Evolutionary conservation across 441 rosid genomes (phyloP).

Genomic region (Cnidoscolus chayamansa): DNA sequence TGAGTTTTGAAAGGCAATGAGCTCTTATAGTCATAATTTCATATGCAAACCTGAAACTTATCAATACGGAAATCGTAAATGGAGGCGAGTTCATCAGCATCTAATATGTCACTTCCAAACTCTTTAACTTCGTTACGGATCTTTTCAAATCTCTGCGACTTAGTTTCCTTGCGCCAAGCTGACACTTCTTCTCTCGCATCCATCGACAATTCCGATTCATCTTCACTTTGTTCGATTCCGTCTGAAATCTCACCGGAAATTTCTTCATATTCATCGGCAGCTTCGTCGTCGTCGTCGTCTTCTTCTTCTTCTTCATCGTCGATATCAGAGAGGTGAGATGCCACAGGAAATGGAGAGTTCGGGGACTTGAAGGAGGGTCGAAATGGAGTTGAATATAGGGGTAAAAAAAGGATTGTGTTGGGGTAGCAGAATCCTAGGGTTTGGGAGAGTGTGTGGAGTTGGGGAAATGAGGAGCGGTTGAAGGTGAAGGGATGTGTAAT

Average conservation of each 20-base stretch:
- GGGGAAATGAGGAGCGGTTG: constrained; percentile 23
- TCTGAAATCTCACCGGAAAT: constrained; percentile 34
- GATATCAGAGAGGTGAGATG: constrained; percentile 50
- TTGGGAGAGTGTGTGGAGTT: constrained; percentile 25
- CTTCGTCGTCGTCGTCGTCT: constrained; percentile 52
- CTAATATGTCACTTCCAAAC: constrained; percentile 73
- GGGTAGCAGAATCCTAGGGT: constrained; percentile 25
- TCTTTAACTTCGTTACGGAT: constrained; percentile 59
- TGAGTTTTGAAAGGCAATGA: neutral
- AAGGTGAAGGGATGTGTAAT: constrained; percentile 14
- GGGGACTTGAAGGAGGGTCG: constrained; percentile 34
- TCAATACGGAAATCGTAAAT: constrained; percentile 85
- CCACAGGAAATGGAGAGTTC: constrained; percentile 40
- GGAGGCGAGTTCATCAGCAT: constrained; percentile 73
- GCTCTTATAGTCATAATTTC: neutral
- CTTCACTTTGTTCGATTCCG: constrained; percentile 44
- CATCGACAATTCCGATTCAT: constrained; percentile 42
- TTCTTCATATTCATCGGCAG: constrained; percentile 64
- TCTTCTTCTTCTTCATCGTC: constrained; percentile 42
- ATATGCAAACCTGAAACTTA: constrained; percentile 69
- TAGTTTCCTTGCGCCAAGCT: constrained; percentile 43
- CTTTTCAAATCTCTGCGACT: constrained; percentile 74
- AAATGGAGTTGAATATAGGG: constrained; percentile 13
- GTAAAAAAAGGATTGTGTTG: constrained; percentile 23
- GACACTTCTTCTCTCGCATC: constrained; percentile 27